Percentiles rank a stretch among this genome's conserved stretches.
Evolutionary conservation across 257 asterid genomes (phyloP).

Genomic region (Lycium barbarum): DNA sequence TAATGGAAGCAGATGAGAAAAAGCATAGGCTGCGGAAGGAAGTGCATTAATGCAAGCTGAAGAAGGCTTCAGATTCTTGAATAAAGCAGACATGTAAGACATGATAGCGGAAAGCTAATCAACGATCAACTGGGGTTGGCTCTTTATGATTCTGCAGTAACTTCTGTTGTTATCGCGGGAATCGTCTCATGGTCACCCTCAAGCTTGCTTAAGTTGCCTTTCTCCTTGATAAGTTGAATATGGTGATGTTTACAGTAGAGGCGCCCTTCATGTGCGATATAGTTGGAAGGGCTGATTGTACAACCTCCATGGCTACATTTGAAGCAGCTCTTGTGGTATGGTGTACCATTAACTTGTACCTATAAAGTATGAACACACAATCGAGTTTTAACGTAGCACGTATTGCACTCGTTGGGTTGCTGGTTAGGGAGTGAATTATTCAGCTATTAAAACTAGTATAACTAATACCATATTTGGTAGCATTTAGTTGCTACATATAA

Average conservation of each 20-base stretch:
- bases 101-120: constrained; percentile 9
- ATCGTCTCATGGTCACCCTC: constrained; percentile 69
- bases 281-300: constrained; percentile 89
- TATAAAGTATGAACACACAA: constrained; percentile 34
- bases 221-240: constrained; percentile 94
- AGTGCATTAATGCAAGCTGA: neutral
- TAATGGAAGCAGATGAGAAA: neutral
- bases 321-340: constrained; percentile 93
- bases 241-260: constrained; percentile 99
- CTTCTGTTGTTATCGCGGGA: constrained; percentile 35
- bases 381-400: neutral
- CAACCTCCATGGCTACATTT: constrained; percentile 98
- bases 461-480: too few relatives aligned
- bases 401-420: neutral
- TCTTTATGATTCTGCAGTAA: constrained; percentile 45
- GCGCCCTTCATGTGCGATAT: constrained; percentile 91
- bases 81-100: neutral
- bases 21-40: neutral
- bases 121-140: neutral
- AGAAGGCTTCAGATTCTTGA: constrained; percentile 15
- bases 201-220: constrained; percentile 96
- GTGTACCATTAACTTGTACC: constrained; percentile 87
- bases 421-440: too few relatives aligned
- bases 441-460: too few relatives aligned
- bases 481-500: too few relatives aligned